A percentile compares a stretch with the other conserved stretches of the same genome.
Conservation (phyloP, 768 basidiomycete genomes). For the Psilocybe cyanescens region DNA sequence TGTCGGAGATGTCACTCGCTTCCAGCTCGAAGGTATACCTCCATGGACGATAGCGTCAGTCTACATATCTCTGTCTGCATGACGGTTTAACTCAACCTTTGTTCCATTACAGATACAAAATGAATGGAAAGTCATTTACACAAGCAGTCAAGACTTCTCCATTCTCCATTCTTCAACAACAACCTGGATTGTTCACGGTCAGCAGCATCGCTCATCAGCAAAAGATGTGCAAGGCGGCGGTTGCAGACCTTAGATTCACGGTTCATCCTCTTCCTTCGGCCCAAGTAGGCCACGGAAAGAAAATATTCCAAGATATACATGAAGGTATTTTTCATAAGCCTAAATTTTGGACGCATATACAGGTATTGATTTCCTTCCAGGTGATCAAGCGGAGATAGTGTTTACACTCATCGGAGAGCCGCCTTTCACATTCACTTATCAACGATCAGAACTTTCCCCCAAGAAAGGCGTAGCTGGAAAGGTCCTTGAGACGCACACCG, state of each 20-base stretch:
- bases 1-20: conserved; percentile 87
- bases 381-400: conserved; percentile 91
- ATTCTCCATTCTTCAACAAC: conserved; percentile 84
- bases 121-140: conserved; percentile 73
- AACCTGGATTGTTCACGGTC: conserved; percentile 83
- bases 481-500: conserved; percentile 91
- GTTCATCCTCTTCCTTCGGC: conserved; percentile 89
- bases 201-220: conserved; percentile 91
- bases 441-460: conserved; percentile 71
- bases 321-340: conserved; percentile 62
- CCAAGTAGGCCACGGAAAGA: conserved; percentile 84
- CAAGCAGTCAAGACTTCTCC: conserved; percentile 81
- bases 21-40: conserved; percentile 91
- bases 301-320: conserved; percentile 82
- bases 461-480: conserved; percentile 76
- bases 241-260: conserved; percentile 72
- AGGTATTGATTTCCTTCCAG: conserved; percentile 36
- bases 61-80: conserved; percentile 10
- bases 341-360: not conserved
- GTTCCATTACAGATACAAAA: conserved; percentile 61
- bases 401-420: conserved; percentile 91
- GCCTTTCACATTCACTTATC: conserved; percentile 96
- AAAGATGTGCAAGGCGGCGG: conserved; percentile 85
- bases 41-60: conserved; percentile 89
- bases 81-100: not conserved